Conservation (phyloP, 106 monocot genomes). For the Narthecium ossifragum region DNA sequence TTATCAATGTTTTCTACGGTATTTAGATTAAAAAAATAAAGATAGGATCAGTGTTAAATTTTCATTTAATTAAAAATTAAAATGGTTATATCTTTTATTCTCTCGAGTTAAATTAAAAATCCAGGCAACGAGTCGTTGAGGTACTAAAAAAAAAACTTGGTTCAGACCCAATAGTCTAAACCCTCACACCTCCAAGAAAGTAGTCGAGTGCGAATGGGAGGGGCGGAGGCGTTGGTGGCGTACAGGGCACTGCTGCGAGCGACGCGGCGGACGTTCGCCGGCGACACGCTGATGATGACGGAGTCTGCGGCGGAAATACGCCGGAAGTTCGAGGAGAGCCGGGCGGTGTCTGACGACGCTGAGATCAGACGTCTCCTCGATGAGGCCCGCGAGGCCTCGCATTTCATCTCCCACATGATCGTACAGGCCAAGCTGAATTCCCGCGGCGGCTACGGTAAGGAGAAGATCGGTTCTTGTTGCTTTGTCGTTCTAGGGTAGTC, state of each 20-base stretch:
- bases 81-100: too few species aligned
- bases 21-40: too few species aligned
- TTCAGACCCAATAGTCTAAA: too few species aligned
- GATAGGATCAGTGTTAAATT: too few species aligned
- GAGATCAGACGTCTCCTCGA: conserved; percentile 51
- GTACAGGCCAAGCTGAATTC: conserved; percentile 68
- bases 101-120: too few species aligned
- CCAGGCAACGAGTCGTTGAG: too few species aligned
- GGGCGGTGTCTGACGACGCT: conserved; percentile 32
- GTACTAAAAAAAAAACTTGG: too few species aligned
- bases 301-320: conserved; percentile 80
- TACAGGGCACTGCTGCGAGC: conserved; percentile 81
- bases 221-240: conserved; percentile 46
- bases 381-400: conserved; percentile 75
- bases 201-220: conserved; percentile 14
- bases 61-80: too few species aligned
- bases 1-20: too few species aligned
- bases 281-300: conserved; percentile 64
- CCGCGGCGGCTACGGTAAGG: conserved; percentile 64
- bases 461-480: too few species aligned
- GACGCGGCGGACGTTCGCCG: conserved; percentile 77
- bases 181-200: neutral
- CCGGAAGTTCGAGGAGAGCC: conserved; percentile 75
- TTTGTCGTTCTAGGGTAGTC: too few species aligned
- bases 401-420: conserved; percentile 84